Conservation (phyloP, 2,329 filamentous ascomycete species). For the Ophiostoma ulmi region DNA sequence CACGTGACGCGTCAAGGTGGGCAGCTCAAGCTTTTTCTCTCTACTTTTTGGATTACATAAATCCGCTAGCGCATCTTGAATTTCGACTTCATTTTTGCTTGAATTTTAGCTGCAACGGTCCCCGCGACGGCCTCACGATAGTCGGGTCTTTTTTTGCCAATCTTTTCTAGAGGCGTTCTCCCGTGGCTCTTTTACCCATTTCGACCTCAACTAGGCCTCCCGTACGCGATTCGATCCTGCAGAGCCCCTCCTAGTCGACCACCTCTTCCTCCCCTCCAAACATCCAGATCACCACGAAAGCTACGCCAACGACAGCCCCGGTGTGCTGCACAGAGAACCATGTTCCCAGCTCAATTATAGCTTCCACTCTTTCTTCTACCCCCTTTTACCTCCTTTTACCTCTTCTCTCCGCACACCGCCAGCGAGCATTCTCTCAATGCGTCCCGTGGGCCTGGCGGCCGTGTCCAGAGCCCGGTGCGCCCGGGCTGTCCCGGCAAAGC, state of each 20-base stretch:
- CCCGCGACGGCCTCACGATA: conserved; percentile 14
- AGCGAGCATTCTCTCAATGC: background rate
- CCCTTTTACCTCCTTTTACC: background rate
- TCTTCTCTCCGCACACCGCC: background rate
- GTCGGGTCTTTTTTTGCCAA: background rate
- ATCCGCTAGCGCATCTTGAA: conserved; percentile 12
- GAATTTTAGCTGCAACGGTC: conserved; percentile 9
- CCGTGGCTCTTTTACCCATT: background rate
- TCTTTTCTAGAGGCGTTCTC: background rate
- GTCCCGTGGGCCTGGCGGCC: conserved; percentile 13
- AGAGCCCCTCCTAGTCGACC: background rate
- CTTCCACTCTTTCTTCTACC: background rate
- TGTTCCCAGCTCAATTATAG: conserved; percentile 6
- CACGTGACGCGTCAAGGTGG: background rate
- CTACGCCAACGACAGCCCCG: background rate
- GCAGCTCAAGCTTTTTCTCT: background rate
- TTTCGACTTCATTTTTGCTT: conserved; percentile 11
- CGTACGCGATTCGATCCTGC: background rate
- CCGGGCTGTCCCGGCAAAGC: conserved; percentile 17
- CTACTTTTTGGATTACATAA: background rate
- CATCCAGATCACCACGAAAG: background rate
- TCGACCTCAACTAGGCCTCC: background rate
- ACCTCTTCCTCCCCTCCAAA: background rate
- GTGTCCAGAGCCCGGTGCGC: conserved; percentile 13
- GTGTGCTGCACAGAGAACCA: conserved; percentile 13